These are phyloP conservation scores for Xylaria sp. DNA, from an alignment of 2,329 filamentous ascomycete species.

Conservation along the genomic window DNA sequence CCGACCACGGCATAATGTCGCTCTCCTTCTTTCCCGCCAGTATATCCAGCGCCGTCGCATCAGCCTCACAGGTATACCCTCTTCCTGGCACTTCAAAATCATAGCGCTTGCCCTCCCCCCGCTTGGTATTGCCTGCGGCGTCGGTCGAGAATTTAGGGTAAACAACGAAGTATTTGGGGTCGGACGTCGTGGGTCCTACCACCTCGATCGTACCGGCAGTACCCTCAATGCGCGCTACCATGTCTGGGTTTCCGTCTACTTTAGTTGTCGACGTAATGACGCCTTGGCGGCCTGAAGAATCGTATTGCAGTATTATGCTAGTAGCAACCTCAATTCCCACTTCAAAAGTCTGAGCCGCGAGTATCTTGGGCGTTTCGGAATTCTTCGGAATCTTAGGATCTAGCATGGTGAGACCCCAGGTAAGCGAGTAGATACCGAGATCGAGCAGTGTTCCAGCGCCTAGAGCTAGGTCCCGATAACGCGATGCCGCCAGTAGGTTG, in stretches of 20 bases:
- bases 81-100: slow-evolving; percentile 45
- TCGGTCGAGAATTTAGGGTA: slow-evolving; percentile 38
- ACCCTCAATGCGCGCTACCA: slow-evolving; percentile 50
- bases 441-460: slow-evolving; percentile 52
- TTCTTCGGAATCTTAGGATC: slow-evolving; percentile 40
- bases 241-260: slow-evolving; percentile 28
- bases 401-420: slow-evolving; percentile 46
- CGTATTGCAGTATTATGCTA: slow-evolving; percentile 48
- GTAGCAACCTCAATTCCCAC: slow-evolving; percentile 45
- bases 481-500: slow-evolving; percentile 38
- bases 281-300: slow-evolving; percentile 47
- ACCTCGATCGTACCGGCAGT: slow-evolving; percentile 46
- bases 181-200: slow-evolving; percentile 42
- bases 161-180: slow-evolving; percentile 46
- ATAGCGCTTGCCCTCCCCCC: slow-evolving; percentile 40
- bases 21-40: slow-evolving; percentile 46
- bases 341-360: slow-evolving; percentile 44
- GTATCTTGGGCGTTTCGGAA: slow-evolving; percentile 43
- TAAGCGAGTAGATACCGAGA: slow-evolving; percentile 52
- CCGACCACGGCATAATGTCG: slow-evolving; percentile 51
- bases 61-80: slow-evolving; percentile 54
- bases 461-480: slow-evolving; percentile 46
- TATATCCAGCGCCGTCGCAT: slow-evolving; percentile 50
- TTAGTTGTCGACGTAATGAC: slow-evolving; percentile 48
- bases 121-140: slow-evolving; percentile 16